These are phyloP conservation scores for Fusarium napiforme DNA, from an alignment of 2,329 filamentous ascomycete genomes.

Conservation along the genomic window DNA sequence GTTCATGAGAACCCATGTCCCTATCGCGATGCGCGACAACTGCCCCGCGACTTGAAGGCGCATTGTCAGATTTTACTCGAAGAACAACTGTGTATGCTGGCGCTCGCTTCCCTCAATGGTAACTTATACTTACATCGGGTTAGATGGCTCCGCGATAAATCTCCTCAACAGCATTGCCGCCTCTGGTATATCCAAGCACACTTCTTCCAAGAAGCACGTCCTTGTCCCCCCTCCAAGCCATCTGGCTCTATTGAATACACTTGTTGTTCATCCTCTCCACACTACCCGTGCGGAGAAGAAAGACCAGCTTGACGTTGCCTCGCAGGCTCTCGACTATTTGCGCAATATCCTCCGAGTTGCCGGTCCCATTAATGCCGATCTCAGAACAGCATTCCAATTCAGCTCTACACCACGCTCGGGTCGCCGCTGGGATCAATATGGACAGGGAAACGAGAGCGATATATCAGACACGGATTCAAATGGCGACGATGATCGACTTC, in stretches of 20 bases:
- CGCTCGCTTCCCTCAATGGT: neutral
- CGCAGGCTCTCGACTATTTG: slow-evolving; percentile 76
- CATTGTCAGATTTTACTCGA: slow-evolving; percentile 80
- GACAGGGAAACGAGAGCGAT: slow-evolving; percentile 56
- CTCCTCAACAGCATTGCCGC: slow-evolving; percentile 73
- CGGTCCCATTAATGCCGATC: slow-evolving; percentile 75
- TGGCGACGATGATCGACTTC: slow-evolving; percentile 63
- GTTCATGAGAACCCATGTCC: slow-evolving; percentile 44
- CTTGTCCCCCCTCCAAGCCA: slow-evolving; percentile 77
- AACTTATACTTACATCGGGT: neutral
- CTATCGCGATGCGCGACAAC: slow-evolving; percentile 64
- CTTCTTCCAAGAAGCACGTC: slow-evolving; percentile 54
- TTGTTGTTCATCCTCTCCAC: slow-evolving; percentile 82
- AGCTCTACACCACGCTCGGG: slow-evolving; percentile 47
- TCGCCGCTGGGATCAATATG: slow-evolving; percentile 50
- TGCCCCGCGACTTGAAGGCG: slow-evolving; percentile 72
- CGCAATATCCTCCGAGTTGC: slow-evolving; percentile 72
- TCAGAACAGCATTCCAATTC: slow-evolving; percentile 80
- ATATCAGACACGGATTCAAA: slow-evolving; percentile 56
- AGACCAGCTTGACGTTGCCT: slow-evolving; percentile 71
- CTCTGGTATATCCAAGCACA: slow-evolving; percentile 56
- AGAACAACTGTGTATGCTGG: slow-evolving; percentile 72
- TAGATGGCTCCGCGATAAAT: slow-evolving; percentile 62
- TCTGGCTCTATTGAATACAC: slow-evolving; percentile 79
- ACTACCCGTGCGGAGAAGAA: slow-evolving; percentile 76